Percentiles rank a stretch among this genome's conserved stretches.
Conservation (phyloP, 306 rosid genomes). For the Aeschynomene evenia region DNA sequence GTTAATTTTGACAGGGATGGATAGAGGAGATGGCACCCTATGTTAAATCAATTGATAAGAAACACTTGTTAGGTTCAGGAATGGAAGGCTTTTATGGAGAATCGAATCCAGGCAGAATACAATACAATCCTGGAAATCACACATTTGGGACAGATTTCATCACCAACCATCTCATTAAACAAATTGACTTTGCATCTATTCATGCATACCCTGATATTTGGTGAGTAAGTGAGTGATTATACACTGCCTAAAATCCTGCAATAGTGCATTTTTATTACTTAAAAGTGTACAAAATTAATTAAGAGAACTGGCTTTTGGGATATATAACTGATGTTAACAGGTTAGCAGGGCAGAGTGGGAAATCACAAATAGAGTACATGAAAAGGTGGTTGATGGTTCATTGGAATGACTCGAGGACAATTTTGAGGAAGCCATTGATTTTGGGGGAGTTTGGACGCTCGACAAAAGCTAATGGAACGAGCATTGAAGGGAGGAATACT, state of each 20-base stretch:
- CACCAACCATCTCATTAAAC: constrained; percentile 28
- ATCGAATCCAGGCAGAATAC: constrained; percentile 22
- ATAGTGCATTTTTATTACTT: no score
- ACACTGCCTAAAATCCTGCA: background rate
- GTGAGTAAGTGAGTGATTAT: no score
- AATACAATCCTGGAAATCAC: constrained; percentile 38
- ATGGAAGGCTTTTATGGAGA: constrained; percentile 56
- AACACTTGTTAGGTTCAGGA: constrained; percentile 51
- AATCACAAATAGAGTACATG: constrained; percentile 26
- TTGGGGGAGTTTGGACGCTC: constrained; percentile 43
- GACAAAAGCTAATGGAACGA: constrained; percentile 24
- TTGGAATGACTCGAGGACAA: constrained; percentile 23
- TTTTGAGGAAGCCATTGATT: constrained; percentile 42
- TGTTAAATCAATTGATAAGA: constrained; percentile 45
- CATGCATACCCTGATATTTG: constrained; percentile 50
- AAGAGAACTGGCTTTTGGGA: background rate
- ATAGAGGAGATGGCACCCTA: constrained; percentile 45
- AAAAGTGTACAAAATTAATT: background rate
- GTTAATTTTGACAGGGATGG: constrained; percentile 38
- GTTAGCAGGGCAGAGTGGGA: constrained; percentile 28
- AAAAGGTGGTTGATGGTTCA: constrained; percentile 24
- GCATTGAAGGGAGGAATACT: constrained; percentile 6
- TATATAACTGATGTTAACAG: constrained; percentile 2
- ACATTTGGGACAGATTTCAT: constrained; percentile 51
- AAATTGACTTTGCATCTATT: constrained; percentile 43